These are phyloP conservation scores for Biscogniauxia marginata DNA, from an alignment of 2,329 filamentous ascomycete genomes.

Conservation along the genomic window DNA sequence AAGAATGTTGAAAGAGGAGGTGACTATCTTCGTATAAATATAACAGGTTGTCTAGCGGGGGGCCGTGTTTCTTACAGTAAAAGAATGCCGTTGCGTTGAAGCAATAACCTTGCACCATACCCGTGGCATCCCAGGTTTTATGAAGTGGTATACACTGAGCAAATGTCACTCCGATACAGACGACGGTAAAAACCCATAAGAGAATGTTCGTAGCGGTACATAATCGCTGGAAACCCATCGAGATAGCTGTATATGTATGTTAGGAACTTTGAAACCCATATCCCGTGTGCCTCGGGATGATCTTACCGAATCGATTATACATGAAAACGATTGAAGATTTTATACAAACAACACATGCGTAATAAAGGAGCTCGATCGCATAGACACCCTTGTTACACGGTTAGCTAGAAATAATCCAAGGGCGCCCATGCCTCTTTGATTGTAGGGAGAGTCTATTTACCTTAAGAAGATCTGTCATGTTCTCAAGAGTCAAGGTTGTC, in stretches of 20 bases:
- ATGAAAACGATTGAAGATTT: slow-evolving; percentile 46
- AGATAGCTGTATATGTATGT: slow-evolving; percentile 19
- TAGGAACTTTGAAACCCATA: neutral
- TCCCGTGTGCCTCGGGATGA: slow-evolving; percentile 4
- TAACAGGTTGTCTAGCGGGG: neutral
- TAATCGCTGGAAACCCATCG: slow-evolving; percentile 28
- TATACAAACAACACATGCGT: slow-evolving; percentile 37
- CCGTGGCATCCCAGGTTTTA: slow-evolving; percentile 41
- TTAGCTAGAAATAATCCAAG: neutral
- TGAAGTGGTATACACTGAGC: slow-evolving; percentile 42
- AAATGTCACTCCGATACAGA: slow-evolving; percentile 39
- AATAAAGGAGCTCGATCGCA: slow-evolving; percentile 42
- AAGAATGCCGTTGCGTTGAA: slow-evolving; percentile 42
- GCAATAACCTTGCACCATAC: slow-evolving; percentile 34
- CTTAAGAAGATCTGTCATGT: slow-evolving; percentile 20
- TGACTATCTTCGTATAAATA: slow-evolving; percentile 28
- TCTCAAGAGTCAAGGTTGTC: slow-evolving; percentile 8
- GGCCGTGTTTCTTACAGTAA: slow-evolving; percentile 33
- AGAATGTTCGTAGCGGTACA: slow-evolving; percentile 38
- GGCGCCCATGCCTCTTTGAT: neutral
- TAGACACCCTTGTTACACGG: slow-evolving; percentile 13
- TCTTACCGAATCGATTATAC: slow-evolving; percentile 44
- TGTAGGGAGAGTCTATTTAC: neutral
- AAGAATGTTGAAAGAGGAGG: slow-evolving; percentile 44
- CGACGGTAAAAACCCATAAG: slow-evolving; percentile 39